These are phyloP conservation scores for Mycena filopes DNA, from an alignment of 768 basidiomycete species.

Conservation along the genomic window DNA sequence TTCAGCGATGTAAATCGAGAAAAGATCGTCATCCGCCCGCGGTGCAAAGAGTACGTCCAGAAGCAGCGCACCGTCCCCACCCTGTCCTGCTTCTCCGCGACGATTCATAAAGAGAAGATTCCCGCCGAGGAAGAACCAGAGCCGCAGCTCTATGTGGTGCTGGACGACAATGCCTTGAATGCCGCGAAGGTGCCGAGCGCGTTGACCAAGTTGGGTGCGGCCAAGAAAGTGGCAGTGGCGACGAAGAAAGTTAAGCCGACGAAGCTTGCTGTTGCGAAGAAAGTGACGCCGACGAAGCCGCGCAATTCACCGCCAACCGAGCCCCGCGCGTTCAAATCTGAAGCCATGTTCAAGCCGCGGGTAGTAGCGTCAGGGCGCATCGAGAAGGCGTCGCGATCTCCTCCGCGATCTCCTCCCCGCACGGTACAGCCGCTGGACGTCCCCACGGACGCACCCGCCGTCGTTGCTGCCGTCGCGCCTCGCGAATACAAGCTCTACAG, in stretches of 20 bases:
- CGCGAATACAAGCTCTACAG: constrained; percentile 8
- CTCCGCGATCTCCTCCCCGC: constrained; percentile 9
- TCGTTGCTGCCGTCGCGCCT: not conserved
- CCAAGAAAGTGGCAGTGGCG: not conserved
- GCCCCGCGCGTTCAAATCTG: not conserved
- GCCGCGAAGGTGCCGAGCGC: too few relatives aligned
- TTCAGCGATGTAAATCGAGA: constrained; percentile 27
- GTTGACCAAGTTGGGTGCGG: too few relatives aligned
- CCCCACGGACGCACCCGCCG: not conserved
- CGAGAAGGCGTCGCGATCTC: constrained; percentile 17
- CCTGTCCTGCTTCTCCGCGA: constrained; percentile 15
- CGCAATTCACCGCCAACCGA: not conserved
- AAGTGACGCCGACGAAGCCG: not conserved
- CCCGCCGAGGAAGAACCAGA: not conserved
- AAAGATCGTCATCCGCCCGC: constrained; percentile 28
- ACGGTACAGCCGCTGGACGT: not conserved
- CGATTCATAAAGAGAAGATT: not conserved
- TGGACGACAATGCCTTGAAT: not conserved
- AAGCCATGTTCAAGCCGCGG: not conserved
- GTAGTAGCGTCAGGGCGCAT: constrained; percentile 22
- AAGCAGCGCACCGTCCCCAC: constrained; percentile 27
- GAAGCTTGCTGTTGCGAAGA: not conserved
- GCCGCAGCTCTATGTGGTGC: not conserved
- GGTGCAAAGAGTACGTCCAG: constrained; percentile 22
- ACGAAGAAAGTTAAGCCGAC: not conserved